Percentiles rank a stretch among this genome's conserved stretches.
These are phyloP conservation scores for Talaromyces sp. DNA, from an alignment of 2,329 filamentous ascomycete species.

Conservation along the genomic window DNA sequence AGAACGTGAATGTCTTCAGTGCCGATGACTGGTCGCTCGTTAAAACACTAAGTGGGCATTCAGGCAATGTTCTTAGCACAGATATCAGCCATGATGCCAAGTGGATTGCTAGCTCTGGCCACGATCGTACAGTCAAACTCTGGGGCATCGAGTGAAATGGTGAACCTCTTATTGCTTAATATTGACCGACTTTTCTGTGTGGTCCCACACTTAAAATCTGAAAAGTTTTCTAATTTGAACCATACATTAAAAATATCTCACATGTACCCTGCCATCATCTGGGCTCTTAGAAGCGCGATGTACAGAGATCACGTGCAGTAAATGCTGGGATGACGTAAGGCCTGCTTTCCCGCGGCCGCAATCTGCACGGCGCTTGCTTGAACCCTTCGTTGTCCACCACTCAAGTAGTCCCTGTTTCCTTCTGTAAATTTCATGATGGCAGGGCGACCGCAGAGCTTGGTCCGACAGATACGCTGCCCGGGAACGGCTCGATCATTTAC, in stretches of 20 bases:
- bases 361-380: neutral
- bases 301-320: slow-evolving; percentile 17
- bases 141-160: slow-evolving; percentile 81
- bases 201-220: too few relatives aligned
- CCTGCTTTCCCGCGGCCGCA: slow-evolving; percentile 3
- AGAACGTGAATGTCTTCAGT: slow-evolving; percentile 92
- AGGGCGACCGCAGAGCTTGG: slow-evolving; percentile 13
- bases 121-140: slow-evolving; percentile 92
- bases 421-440: slow-evolving; percentile 18
- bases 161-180: neutral
- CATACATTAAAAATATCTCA: neutral
- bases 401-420: neutral
- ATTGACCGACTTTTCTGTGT: neutral
- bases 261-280: neutral
- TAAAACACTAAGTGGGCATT: slow-evolving; percentile 86
- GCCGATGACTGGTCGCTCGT: slow-evolving; percentile 93
- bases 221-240: too few relatives aligned
- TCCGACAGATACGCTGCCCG: slow-evolving; percentile 11
- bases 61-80: slow-evolving; percentile 86
- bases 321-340: slow-evolving; percentile 27
- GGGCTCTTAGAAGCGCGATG: neutral
- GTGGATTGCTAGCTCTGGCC: slow-evolving; percentile 93
- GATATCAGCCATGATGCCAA: slow-evolving; percentile 83
- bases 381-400: too few relatives aligned
- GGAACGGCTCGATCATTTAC: slow-evolving; percentile 1